Percentiles rank a stretch among this genome's conserved stretches.
phyloP scores from a whole-genome alignment of 495 filamentous ascomycete genomes.

The Amphirosellinia nigrospora region DNA sequence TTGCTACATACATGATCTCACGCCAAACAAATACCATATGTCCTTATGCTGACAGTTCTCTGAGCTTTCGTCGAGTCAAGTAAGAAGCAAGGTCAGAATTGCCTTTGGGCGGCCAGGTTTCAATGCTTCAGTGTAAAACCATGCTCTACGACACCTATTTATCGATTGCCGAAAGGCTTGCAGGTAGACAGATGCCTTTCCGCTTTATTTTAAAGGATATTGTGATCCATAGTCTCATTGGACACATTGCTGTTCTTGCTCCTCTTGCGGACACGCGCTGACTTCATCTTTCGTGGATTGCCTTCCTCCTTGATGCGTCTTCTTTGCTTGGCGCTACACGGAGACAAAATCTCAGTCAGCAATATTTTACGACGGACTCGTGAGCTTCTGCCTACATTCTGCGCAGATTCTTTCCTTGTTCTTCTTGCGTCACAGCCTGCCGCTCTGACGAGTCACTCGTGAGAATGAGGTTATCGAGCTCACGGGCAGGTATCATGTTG shows the following conservation, averaged over 20 bases:
- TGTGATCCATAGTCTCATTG: neutral
- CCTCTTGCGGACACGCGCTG: slow-evolving; percentile 17
- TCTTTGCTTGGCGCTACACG: slow-evolving; percentile 6
- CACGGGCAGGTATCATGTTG: neutral
- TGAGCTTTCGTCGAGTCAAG: neutral
- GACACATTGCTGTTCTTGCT: slow-evolving; percentile 10
- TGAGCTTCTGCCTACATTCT: slow-evolving; percentile 11
- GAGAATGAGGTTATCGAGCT: neutral
- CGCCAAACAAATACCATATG: neutral
- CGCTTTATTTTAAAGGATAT: neutral
- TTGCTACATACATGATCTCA: no score
- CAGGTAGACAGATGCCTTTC: neutral
- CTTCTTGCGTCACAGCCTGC: neutral
- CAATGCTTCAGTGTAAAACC: neutral
- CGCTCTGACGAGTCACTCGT: neutral
- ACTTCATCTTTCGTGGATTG: slow-evolving; percentile 8
- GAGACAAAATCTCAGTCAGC: neutral
- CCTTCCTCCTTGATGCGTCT: slow-evolving; percentile 16
- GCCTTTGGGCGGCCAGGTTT: neutral
- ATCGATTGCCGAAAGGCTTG: no score
- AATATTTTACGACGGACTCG: neutral
- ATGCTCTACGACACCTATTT: neutral
- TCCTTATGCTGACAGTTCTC: neutral
- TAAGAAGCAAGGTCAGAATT: neutral
- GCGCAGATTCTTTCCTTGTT: slow-evolving; percentile 12